These are phyloP conservation scores for Ajuga chamaepitys DNA, from an alignment of 257 asterid species.

Conservation along the genomic window DNA sequence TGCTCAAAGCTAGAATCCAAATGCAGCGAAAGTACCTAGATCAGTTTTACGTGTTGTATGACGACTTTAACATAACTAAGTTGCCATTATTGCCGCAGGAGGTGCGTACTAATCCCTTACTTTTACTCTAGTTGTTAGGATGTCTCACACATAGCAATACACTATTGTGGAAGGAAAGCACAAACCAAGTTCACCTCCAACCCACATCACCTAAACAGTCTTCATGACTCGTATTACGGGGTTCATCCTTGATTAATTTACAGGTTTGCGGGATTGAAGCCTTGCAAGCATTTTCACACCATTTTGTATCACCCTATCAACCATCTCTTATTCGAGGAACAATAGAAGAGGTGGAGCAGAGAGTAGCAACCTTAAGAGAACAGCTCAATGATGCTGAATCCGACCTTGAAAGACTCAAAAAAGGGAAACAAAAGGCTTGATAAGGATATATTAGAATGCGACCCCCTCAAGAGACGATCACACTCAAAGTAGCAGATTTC, in stretches of 20 bases:
- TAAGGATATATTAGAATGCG: conserved; percentile 2
- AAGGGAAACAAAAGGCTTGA: conserved; percentile 68
- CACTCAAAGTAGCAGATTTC: conserved; percentile 3
- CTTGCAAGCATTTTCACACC: conserved; percentile 52
- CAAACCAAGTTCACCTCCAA: too few species aligned
- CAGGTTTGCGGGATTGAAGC: conserved; percentile 89
- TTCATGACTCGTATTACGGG: too few species aligned
- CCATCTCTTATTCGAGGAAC: conserved; percentile 52
- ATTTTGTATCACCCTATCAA: conserved; percentile 56
- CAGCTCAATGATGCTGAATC: conserved; percentile 56
- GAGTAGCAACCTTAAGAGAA: conserved; percentile 49
- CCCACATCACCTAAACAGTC: too few species aligned
- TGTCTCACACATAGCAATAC: neutral
- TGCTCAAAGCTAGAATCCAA: conserved; percentile 85
- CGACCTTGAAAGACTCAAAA: conserved; percentile 50
- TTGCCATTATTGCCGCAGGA: conserved; percentile 93
- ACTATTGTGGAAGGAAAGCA: neutral
- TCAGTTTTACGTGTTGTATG: conserved; percentile 85
- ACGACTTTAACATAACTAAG: conserved; percentile 85
- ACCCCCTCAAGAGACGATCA: neutral
- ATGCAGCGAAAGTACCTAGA: conserved; percentile 96
- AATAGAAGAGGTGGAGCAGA: conserved; percentile 55
- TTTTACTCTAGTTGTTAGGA: conserved; percentile 10
- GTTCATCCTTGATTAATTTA: neutral
- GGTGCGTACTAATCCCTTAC: conserved; percentile 27